Percentiles rank a stretch among this genome's conserved stretches.
Conservation (phyloP, 2,329 filamentous ascomycete genomes). For the Arthrobotrys sphaeroides region DNA sequence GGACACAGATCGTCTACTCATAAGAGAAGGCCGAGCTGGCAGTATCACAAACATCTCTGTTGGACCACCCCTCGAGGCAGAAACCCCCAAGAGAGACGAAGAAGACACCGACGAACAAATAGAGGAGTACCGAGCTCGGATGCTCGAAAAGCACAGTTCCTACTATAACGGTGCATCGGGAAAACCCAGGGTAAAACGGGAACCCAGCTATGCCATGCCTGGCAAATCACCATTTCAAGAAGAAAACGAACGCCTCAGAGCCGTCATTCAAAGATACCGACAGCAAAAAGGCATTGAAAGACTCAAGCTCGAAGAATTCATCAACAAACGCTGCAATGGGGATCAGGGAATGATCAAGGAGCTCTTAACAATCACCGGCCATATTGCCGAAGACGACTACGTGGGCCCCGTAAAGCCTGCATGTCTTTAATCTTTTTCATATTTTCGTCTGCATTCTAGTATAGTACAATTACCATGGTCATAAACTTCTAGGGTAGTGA, state of each 20-base stretch:
- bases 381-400: conserved; percentile 52
- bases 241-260: conserved; percentile 50
- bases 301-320: conserved; percentile 53
- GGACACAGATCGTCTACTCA: conserved; percentile 38
- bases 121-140: conserved; percentile 48
- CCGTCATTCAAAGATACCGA: conserved; percentile 47
- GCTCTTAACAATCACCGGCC: conserved; percentile 51
- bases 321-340: conserved; percentile 48
- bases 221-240: conserved; percentile 51
- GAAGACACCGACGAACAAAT: conserved; percentile 52
- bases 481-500: conserved; percentile 1
- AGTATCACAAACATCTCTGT: conserved; percentile 52
- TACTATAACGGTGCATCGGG: conserved; percentile 45
- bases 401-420: conserved; percentile 52
- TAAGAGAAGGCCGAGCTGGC: conserved; percentile 48
- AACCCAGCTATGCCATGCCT: conserved; percentile 50
- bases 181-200: conserved; percentile 47
- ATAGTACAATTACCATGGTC: conserved; percentile 10
- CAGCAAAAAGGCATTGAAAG: conserved; percentile 52
- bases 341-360: conserved; percentile 54
- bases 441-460: conserved; percentile 2
- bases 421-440: conserved; percentile 38
- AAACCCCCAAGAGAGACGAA: conserved; percentile 49
- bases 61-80: conserved; percentile 49
- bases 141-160: conserved; percentile 50